Percentiles rank a stretch among this genome's conserved stretches.
Conservation (phyloP, 192 early-diverging fungal species). For the Blastocladiella britannica region DNA sequence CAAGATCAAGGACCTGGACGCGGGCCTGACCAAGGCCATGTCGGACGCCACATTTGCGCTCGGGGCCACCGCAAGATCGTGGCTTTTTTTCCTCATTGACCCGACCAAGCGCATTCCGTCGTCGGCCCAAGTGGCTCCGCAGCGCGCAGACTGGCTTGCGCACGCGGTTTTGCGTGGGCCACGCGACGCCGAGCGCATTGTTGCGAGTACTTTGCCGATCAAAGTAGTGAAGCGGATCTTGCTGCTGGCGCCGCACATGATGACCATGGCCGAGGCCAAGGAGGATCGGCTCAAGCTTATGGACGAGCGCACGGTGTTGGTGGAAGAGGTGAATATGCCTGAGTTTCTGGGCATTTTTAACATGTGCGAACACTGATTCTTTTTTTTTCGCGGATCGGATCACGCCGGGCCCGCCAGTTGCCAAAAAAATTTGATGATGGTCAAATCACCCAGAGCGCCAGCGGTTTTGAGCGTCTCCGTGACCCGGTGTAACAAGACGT, state of each 20-base stretch:
- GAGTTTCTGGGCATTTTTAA: too few relatives aligned
- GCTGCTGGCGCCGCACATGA: background rate
- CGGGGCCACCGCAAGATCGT: conserved; percentile 9
- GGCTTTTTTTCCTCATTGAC: conserved; percentile 12
- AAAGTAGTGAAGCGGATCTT: background rate
- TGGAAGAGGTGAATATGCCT: background rate
- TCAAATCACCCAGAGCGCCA: too few relatives aligned
- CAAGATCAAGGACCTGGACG: too few relatives aligned
- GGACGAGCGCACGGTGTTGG: background rate
- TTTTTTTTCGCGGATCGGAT: too few relatives aligned
- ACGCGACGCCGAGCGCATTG: background rate
- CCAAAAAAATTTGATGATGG: too few relatives aligned
- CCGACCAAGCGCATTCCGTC: conserved; percentile 7
- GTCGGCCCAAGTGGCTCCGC: conserved; percentile 10
- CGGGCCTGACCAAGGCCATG: too few relatives aligned
- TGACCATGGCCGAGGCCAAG: background rate
- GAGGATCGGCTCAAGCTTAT: background rate
- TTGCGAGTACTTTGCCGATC: background rate
- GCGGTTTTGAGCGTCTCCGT: too few relatives aligned
- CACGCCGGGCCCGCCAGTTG: too few relatives aligned
- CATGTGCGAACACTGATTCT: too few relatives aligned
- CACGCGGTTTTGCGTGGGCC: background rate
- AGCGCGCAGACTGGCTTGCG: conserved; percentile 3
- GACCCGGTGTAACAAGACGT: too few relatives aligned
- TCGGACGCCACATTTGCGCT: too few relatives aligned